Conservation (phyloP, 148 eudicot species). For the Rheum nobile region DNA sequence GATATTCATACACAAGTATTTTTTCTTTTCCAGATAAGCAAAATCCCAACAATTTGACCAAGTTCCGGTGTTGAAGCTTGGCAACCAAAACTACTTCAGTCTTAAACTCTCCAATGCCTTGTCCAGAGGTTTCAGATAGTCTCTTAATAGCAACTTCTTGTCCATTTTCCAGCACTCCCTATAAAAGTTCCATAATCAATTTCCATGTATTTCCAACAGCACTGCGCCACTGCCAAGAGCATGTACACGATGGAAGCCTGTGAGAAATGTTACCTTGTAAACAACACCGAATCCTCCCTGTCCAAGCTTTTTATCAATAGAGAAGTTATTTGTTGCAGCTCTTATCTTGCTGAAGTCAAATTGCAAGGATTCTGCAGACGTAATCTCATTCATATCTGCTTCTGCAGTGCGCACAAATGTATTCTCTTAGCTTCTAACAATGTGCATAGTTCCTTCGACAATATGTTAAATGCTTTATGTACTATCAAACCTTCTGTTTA, state of each 20-base stretch:
- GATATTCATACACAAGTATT: constrained; percentile 17
- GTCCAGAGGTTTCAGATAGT: constrained; percentile 14
- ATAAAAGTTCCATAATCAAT: background rate
- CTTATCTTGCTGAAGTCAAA: constrained; percentile 13
- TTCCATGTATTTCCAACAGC: background rate
- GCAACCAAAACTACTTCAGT: constrained; percentile 18
- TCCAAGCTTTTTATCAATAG: constrained; percentile 16
- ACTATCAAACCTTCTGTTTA: background rate
- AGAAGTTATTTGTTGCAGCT: constrained; percentile 22
- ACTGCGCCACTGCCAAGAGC: background rate
- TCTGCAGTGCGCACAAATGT: background rate
- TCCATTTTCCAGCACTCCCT: constrained; percentile 17
- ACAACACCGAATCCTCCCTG: constrained; percentile 11
- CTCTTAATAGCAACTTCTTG: constrained; percentile 20
- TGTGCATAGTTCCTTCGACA: background rate
- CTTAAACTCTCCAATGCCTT: constrained; percentile 19
- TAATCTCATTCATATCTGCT: constrained; percentile 11
- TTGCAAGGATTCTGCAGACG: constrained; percentile 11
- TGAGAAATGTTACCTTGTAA: constrained; percentile 12
- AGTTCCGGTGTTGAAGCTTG: constrained; percentile 23
- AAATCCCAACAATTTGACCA: constrained; percentile 20
- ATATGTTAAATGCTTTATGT: background rate
- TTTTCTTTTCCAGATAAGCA: constrained; percentile 14
- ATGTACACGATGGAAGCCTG: background rate
- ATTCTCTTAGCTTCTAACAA: background rate